A percentile compares a stretch with the other conserved stretches of the same genome.
These are phyloP conservation scores for Moricandia moricandioides DNA, from an alignment of 345 rosid species.

Conservation along the genomic window DNA sequence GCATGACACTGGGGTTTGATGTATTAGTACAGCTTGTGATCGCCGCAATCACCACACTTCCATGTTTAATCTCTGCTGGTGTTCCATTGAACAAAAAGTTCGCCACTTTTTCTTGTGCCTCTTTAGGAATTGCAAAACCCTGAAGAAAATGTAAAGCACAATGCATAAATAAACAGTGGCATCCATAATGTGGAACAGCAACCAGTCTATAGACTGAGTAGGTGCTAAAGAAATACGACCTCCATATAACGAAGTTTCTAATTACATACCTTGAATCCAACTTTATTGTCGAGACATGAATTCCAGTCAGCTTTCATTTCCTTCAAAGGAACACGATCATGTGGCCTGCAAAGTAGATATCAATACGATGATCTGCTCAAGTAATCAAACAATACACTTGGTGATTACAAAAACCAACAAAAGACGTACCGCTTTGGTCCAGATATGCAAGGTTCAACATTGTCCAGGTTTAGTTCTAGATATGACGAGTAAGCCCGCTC, in stretches of 20 bases:
- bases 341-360: conserved; percentile 63
- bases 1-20: conserved; percentile 99
- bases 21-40: conserved; percentile 98
- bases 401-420: conserved; percentile 7
- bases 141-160: conserved; percentile 25
- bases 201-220: not conserved
- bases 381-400: not conserved
- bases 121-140: conserved; percentile 96
- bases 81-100: conserved; percentile 80
- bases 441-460: conserved; percentile 79
- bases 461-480: conserved; percentile 69
- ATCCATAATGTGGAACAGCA: not conserved
- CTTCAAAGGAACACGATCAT: conserved; percentile 77
- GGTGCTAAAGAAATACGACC: not conserved
- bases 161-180: not conserved
- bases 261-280: conserved; percentile 77
- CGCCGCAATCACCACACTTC: conserved; percentile 99
- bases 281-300: conserved; percentile 75
- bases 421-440: conserved; percentile 84
- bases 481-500: conserved; percentile 52
- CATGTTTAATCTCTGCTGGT: conserved; percentile 90
- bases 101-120: conserved; percentile 65
- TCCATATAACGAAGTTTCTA: not conserved
- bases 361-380: not conserved
- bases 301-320: conserved; percentile 98